Conservation (phyloP, 805 yeast species). For the Saccharomycopsis amapae region DNA sequence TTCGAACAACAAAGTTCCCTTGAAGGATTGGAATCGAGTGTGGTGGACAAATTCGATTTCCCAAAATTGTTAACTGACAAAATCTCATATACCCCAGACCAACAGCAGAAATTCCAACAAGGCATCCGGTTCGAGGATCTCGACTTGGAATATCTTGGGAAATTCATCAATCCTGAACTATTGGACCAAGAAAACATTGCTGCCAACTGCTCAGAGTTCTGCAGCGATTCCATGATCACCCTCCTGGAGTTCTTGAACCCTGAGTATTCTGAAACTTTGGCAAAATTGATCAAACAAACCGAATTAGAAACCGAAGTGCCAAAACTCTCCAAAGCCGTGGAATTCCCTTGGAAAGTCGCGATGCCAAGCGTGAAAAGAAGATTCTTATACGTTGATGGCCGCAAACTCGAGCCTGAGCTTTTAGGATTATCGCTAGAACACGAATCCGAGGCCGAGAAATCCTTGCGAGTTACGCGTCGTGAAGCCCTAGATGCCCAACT, state of each 20-base stretch:
- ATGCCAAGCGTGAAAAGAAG: slow-evolving; percentile 92
- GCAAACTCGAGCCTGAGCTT: slow-evolving; percentile 29
- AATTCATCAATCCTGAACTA: slow-evolving; percentile 51
- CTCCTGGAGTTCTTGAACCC: slow-evolving; percentile 55
- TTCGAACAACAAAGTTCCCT: slow-evolving; percentile 71
- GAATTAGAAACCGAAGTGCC: slow-evolving; percentile 66
- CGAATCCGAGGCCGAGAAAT: slow-evolving; percentile 9
- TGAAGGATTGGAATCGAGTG: slow-evolving; percentile 71
- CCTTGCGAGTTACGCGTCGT: background rate
- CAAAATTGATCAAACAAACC: slow-evolving; percentile 40
- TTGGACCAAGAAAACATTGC: slow-evolving; percentile 34
- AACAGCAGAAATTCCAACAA: background rate
- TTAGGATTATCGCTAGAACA: slow-evolving; percentile 25
- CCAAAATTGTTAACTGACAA: slow-evolving; percentile 46
- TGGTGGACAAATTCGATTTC: slow-evolving; percentile 70
- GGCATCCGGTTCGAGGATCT: background rate
- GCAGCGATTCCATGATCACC: slow-evolving; percentile 63
- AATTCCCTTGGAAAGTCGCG: slow-evolving; percentile 81
- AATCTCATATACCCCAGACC: slow-evolving; percentile 7
- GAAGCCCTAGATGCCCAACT: background rate
- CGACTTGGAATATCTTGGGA: slow-evolving; percentile 14
- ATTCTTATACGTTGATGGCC: slow-evolving; percentile 74
- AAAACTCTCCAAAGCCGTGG: slow-evolving; percentile 42
- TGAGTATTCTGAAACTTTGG: slow-evolving; percentile 42
- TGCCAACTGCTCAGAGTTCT: slow-evolving; percentile 44